Base-by-base conservation (phyloP, 2,329 filamentous ascomycete genomes). In the Fusarium stilboides region DNA sequence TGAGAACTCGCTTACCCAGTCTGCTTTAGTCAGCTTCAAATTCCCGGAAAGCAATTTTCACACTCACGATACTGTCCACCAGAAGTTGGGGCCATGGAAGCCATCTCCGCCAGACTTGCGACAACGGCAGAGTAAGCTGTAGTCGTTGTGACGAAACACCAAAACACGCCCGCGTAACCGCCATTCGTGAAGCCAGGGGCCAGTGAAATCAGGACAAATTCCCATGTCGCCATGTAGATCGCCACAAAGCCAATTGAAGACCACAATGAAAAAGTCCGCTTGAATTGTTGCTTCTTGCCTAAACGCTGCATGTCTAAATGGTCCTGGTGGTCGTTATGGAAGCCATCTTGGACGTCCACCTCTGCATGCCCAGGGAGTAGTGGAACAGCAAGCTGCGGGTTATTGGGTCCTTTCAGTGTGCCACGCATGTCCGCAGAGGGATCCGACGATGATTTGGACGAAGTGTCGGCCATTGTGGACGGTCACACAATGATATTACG, bases 181-280 rank as follows among this genome's bases (percentile, higher is more conserved):
- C 64, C 63, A 2, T 68, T 68, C 0, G 63, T 68, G 6, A 68
- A 68, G 0, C 63, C 64, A 1, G 64, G 64, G 22, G 64, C 57
- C 1, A 68, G 46, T 10, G 64, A 63, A 13, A 68, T 68, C 5
- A 68, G n/a, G 7, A 68, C 63, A 1, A 68, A 68, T 34, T 68
- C 64, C 64, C 64, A 68, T 1, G 64, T 68, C 1, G 64, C 64
- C 64, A 68, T 68, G n/a, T 68, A 68, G 12, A 68, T 68, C 4
- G 63, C 64, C 0, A 68, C 64, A 3, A 68, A 68, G 3, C 64
- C 64, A 20, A 68, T 68, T 15, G 64, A 68, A 14, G 64, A 68
- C 63, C 64, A 68, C 0, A 68, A 52, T 1, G 64, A 68, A 15
- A 68, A 68, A 0, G 40, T 68, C 0, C 64, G 57, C 36, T 63